These are phyloP conservation scores for Tulasnella sp. DNA, from an alignment of 768 basidiomycete species.

Conservation along the genomic window DNA sequence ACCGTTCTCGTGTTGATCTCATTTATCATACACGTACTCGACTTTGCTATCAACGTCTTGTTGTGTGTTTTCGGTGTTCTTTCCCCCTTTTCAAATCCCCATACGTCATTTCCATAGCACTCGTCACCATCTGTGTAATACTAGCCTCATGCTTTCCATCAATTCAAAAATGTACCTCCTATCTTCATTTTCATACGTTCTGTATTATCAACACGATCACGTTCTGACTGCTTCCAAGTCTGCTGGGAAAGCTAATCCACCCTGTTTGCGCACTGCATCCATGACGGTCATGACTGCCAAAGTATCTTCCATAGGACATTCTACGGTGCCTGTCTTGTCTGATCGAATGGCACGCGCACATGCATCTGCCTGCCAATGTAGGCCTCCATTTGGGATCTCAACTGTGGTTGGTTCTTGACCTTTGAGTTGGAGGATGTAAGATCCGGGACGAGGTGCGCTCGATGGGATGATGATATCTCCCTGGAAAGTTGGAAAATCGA, in stretches of 20 bases:
- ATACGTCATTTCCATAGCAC: too few species aligned
- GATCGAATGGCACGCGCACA: conserved; percentile 19
- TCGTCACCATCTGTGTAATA: too few species aligned
- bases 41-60: too few species aligned
- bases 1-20: too few species aligned
- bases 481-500: background rate
- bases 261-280: conserved; percentile 17
- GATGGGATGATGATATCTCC: conserved; percentile 14
- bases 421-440: conserved; percentile 14
- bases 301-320: conserved; percentile 15
- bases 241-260: conserved; percentile 4
- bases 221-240: too few species aligned
- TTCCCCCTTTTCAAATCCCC: too few species aligned
- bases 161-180: too few species aligned
- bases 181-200: too few species aligned
- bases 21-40: too few species aligned
- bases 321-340: conserved; percentile 16
- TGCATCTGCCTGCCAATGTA: conserved; percentile 20
- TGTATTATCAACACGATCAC: too few species aligned
- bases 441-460: conserved; percentile 11
- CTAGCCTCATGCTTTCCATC: too few species aligned
- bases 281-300: conserved; percentile 16
- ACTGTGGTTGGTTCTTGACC: conserved; percentile 10
- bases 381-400: conserved; percentile 14
- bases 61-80: too few species aligned